Evolutionary conservation across 1,284 basidiomycete species (phyloP).

Genomic region (Tilletia caries): DNA sequence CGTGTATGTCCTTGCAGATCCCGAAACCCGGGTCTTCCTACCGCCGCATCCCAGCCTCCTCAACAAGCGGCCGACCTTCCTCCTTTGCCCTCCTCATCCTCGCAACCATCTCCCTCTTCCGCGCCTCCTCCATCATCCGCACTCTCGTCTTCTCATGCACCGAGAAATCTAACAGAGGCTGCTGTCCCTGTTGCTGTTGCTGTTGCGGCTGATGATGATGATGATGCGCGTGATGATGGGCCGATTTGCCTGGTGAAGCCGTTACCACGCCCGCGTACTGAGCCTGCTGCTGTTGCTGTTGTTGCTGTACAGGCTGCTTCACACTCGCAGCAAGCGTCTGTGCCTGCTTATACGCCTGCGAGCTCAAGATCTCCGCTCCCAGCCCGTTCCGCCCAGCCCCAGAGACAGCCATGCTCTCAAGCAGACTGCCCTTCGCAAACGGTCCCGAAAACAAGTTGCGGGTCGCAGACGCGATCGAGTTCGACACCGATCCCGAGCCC

Average conservation of each 20-base stretch:
- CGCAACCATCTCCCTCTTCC: background rate
- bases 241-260: background rate
- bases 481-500: background rate
- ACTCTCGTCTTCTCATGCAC: background rate
- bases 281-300: background rate
- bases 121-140: background rate
- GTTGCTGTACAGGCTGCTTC: background rate
- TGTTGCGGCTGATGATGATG: background rate
- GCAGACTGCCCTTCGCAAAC: conserved; percentile 39
- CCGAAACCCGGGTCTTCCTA: too few relatives aligned
- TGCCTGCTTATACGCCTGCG: conserved; percentile 1
- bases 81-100: conserved; percentile 7
- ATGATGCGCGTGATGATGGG: background rate
- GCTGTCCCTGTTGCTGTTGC: background rate
- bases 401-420: conserved; percentile 33
- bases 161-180: background rate
- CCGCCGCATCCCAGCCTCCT: background rate
- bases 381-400: conserved; percentile 8
- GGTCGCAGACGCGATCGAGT: conserved; percentile 16
- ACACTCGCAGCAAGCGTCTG: background rate
- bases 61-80: conserved; percentile 4
- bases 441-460: conserved; percentile 34
- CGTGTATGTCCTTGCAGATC: too few relatives aligned
- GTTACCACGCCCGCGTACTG: background rate
- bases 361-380: background rate